These are phyloP conservation scores for Kodamaea laetipori DNA, from an alignment of 805 yeast genomes.

Conservation along the genomic window DNA sequence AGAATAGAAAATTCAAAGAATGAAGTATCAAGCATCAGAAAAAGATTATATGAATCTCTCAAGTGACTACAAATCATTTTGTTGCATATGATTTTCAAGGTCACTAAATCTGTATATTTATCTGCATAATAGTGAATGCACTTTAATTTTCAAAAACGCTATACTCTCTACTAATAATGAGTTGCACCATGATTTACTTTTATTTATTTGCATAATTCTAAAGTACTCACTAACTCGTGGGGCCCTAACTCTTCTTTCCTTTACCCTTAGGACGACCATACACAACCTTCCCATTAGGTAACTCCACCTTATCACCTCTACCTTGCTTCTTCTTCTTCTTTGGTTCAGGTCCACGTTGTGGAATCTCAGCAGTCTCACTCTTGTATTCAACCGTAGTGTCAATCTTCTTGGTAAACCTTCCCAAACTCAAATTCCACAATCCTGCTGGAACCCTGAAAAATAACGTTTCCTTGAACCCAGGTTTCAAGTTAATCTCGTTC, in stretches of 20 bases:
- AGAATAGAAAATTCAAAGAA: constrained; percentile 2
- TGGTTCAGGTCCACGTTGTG: not conserved
- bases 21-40: no score
- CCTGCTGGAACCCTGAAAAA: constrained; percentile 43
- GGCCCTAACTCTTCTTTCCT: not conserved
- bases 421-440: constrained; percentile 49
- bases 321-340: constrained; percentile 35
- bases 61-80: not conserved
- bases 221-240: not conserved
- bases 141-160: not conserved
- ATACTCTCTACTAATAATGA: no score
- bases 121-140: no score
- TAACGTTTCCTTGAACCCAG: constrained; percentile 52
- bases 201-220: no score
- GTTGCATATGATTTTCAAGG: not conserved
- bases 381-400: constrained; percentile 22
- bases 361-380: constrained; percentile 12
- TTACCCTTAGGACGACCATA: constrained; percentile 27
- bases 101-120: no score
- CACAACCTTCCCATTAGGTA: constrained; percentile 65
- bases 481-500: constrained; percentile 47
- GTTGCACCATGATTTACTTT: no score
- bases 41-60: no score
- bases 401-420: constrained; percentile 29
- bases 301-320: constrained; percentile 47